Base-by-base conservation (phyloP, 1,284 basidiomycete genomes). In the Ganoderma sinense region DNA sequence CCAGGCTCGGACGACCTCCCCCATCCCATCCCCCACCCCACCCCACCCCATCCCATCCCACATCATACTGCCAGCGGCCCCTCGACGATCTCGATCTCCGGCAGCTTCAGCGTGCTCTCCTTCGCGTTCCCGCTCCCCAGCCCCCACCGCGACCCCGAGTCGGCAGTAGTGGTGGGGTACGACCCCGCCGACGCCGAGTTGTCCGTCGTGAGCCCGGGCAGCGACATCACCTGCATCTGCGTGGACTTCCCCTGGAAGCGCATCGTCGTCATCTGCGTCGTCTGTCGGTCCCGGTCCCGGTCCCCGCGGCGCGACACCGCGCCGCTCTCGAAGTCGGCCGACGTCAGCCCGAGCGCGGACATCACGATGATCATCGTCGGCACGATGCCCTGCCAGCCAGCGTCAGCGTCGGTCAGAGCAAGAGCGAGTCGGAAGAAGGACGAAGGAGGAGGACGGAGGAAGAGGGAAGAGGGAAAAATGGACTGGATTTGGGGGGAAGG, bases 351-450 rank as follows among this genome's bases (percentile, higher is more conserved):
- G 56, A 81, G 75, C 55, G 71, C 79, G 20, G 79, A 77, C 69
- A 81, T 75, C 58, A 81, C 75, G 65, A 81, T 78, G 73, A 81
- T 81, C 73, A 77, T 77, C 11, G 80, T 81, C 5, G 80, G 80
- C 0, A 77, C 75, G 48, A 81, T 81, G 5, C 77, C 78, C 80
- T 81, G 65, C 6, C 23, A 23, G 20, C 67, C 40, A 20, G 31
- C 29, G 20, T 67, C 40, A 7, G 29, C 7, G 41, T 1, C 33
- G 26, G 26, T 20, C 16, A 4, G 1, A 16, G 16, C 2, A 7
- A n/a, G n/a, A n/a, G n/a, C 55, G 31, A 59, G 18, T 33, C 14
- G 0, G 1, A 3, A 3, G 48, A 10, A 51, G 23, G 10, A 23
- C 11, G n/a, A 16, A 23, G 8, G 33, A 36, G 33, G 33, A 8